Conservation (phyloP, 306 rosid genomes). For the Ammopiptanthus mongolicus region DNA sequence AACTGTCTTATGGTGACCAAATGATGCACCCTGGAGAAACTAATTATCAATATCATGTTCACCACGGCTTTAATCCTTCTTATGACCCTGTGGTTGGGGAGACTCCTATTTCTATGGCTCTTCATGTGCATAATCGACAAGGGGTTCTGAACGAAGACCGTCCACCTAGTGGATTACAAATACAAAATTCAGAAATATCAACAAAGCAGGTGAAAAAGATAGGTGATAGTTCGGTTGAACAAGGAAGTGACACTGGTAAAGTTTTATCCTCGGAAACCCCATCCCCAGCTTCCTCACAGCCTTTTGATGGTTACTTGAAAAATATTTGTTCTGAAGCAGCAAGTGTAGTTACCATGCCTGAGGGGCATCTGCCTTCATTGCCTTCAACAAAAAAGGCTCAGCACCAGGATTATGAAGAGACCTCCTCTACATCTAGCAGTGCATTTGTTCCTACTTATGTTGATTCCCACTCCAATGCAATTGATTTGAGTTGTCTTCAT, state of each 20-base stretch:
- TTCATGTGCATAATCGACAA: slow-evolving; percentile 34
- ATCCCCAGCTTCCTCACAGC: slow-evolving; percentile 29
- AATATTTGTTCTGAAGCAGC: slow-evolving; percentile 35
- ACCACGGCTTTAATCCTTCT: slow-evolving; percentile 33
- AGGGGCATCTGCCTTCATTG: slow-evolving; percentile 30
- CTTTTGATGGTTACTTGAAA: slow-evolving; percentile 18
- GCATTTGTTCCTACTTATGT: slow-evolving; percentile 38
- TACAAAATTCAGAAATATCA: slow-evolving; percentile 38
- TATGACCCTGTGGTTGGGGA: slow-evolving; percentile 34
- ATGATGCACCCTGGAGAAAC: slow-evolving; percentile 35
- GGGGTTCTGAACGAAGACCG: slow-evolving; percentile 29
- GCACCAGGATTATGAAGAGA: slow-evolving; percentile 45
- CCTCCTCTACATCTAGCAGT: slow-evolving; percentile 42
- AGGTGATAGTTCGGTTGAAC: slow-evolving; percentile 33
- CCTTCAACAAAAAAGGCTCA: slow-evolving; percentile 33
- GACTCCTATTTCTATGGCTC: slow-evolving; percentile 27
- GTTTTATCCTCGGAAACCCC: slow-evolving; percentile 29
- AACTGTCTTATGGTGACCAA: slow-evolving; percentile 36
- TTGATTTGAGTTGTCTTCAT: slow-evolving; percentile 58
- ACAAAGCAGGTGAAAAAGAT: slow-evolving; percentile 28
- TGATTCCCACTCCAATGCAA: slow-evolving; percentile 44
- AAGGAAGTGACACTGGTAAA: slow-evolving; percentile 40
- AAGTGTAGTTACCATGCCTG: slow-evolving; percentile 25
- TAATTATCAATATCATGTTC: slow-evolving; percentile 37
- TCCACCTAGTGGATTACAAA: slow-evolving; percentile 32